A percentile compares a stretch with the other conserved stretches of the same genome.
Evolutionary conservation across 129 eudicot genomes (phyloP).

Genomic region (Helianthus tuberosus): DNA sequence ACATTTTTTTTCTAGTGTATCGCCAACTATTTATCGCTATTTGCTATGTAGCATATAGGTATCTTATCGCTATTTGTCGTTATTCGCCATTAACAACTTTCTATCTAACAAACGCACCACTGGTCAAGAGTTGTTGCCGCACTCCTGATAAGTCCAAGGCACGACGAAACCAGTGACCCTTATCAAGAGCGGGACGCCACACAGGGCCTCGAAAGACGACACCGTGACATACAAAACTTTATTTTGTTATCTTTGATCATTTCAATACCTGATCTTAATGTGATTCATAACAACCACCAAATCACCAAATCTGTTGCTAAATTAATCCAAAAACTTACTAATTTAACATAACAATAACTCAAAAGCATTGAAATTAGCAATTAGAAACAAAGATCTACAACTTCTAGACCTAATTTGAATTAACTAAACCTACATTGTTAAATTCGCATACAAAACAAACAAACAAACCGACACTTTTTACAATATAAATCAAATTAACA

Average conservation of each 20-base stretch:
- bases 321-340: slow-evolving; percentile 3
- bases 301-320: slow-evolving; percentile 34
- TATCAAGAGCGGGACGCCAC: too few species aligned
- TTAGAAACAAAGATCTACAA: neutral
- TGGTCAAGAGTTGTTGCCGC: too few species aligned
- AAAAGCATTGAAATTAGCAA: neutral
- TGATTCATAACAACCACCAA: slow-evolving; percentile 13
- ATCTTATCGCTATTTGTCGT: too few species aligned
- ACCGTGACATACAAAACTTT: neutral
- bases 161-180: too few species aligned
- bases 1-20: too few species aligned
- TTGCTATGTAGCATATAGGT: too few species aligned
- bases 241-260: slow-evolving; percentile 18
- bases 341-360: slow-evolving; percentile 12
- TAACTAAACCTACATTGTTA: slow-evolving; percentile 31
- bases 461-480: slow-evolving; percentile 20
- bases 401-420: neutral
- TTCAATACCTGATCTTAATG: slow-evolving; percentile 1
- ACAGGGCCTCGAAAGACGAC: too few species aligned
- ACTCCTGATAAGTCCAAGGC: too few species aligned
- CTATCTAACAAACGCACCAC: too few species aligned
- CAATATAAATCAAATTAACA: neutral
- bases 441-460: neutral
- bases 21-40: too few species aligned
- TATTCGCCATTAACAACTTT: too few species aligned